Base-by-base conservation (phyloP, 768 basidiomycete species). In the Suillus luteus region DNA sequence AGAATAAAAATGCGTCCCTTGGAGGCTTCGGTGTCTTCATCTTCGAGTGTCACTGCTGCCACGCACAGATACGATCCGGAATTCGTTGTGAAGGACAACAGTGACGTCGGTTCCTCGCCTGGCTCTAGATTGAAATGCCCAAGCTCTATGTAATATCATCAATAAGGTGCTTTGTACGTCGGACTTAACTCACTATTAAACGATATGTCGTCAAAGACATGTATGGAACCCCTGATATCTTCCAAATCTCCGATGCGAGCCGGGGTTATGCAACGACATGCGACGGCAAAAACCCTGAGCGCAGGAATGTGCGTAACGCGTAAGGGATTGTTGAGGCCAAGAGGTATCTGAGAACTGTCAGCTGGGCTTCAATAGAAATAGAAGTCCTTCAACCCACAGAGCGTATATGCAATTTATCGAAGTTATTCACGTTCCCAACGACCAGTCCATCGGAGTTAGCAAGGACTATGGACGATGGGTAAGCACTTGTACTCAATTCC, bases 371-470 rank as follows among this genome's bases (percentile, higher is more conserved):
- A 41, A 64, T 51, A 58, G 59, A 62, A 14, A 55, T 24, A 19
- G 5, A 22, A 57, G 24, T 27, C 2, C 27, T n/a, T 14, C 14
- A 38, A 65, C 84, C 66, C 72, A 93, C 93, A 41, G 92, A 85
- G 62, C 88, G 86, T 54, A 96, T 86, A 68, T 96, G 91, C 73
- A 95, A 81, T 73, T 91, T 92, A 66, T 91, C 86, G 12, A 93
- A 78, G 64, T 89, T 83, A 38, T 80, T 77, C 14, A 93, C 82
- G 6, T 78, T 78, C 9, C 93, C 94, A 52, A 96, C 84, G 55
- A 84, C 76, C 17, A 95, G 74, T 0, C 82, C 78, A 6, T 79
- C 78, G 0, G 81, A 71, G 3, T 85, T 82, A 11, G 85, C 85
- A 49, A 94, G 72, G 24, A 91, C 69, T n/a, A 93, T 73, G 1